Base-by-base conservation (phyloP, 2,329 filamentous ascomycete species). In the Colletotrichum liriopes region DNA sequence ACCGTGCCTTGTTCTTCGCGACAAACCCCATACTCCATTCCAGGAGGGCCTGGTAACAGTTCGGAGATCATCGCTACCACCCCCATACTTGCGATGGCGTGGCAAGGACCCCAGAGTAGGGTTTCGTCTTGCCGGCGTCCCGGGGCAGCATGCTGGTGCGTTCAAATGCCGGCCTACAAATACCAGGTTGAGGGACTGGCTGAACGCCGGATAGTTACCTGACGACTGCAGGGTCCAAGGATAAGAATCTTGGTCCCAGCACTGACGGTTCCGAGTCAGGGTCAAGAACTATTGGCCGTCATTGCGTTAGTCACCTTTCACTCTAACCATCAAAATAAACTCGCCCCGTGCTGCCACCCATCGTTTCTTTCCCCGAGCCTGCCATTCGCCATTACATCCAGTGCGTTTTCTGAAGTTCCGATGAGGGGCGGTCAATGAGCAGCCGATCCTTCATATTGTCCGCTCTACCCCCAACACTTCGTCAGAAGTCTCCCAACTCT, bases 1-100 rank as follows among this genome's bases (percentile, higher is more conserved):
- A 23, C 68, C 64, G 41, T 71, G 65, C 59, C 59, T 55, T 60
- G 52, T 37, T 64, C 45, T 45, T 39, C 23, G 23, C 32, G 35
- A 39, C 51, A 55, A 49, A 35, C 12, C 20, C 43, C 43, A 26
- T 37, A 2, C 8, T 9, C 29, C 29, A 11, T 32, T 20, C 6
- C 45, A 68, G 29, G 59, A 65, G n/a, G 16, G 7, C 37, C 59
- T 26, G 37, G 58, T 35, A 20, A 49, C 12, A 11, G 18, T 12
- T 41, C 69, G 59, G 65, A 72, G 52, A 72, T 71, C 58, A 71
- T 71, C 68, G 68, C 35, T 41, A 65, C 51, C 66, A 54, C 59
- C 69, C 65, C 64, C 59, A 43, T 29, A 41, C 43, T 35, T 63
- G 65, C 56, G 60, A 68, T 52, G 26, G 41, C 7, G 69, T 63